These are phyloP conservation scores for Eucommia ulmoides DNA, from an alignment of 257 asterid genomes.

Conservation along the genomic window DNA sequence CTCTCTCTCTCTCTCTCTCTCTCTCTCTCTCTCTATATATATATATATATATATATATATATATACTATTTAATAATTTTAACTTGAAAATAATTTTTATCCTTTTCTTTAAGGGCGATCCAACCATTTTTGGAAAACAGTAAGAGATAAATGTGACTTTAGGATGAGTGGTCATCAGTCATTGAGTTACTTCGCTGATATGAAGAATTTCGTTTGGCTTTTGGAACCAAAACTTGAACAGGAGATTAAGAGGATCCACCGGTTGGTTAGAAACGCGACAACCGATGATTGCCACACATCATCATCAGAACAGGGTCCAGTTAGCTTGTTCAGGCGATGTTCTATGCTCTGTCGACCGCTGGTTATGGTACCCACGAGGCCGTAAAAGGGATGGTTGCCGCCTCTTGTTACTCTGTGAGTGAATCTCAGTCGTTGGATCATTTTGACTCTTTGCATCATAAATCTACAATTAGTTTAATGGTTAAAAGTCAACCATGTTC, in stretches of 20 bases:
- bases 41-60: too few species aligned
- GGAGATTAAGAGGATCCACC: conserved; percentile 40
- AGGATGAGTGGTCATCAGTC: conserved; percentile 33
- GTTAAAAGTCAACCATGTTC: too few species aligned
- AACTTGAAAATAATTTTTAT: not conserved
- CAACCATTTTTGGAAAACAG: conserved; percentile 35
- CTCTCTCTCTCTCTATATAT: too few species aligned
- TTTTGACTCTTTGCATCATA: too few species aligned
- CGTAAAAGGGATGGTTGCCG: conserved; percentile 44
- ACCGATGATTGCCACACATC: conserved; percentile 34
- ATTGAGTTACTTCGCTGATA: conserved; percentile 58
- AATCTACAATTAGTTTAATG: too few species aligned
- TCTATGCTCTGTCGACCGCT: conserved; percentile 53
- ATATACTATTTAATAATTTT: not conserved
- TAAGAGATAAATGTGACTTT: conserved; percentile 18
- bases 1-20: too few species aligned
- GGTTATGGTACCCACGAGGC: conserved; percentile 32
- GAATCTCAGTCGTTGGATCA: not conserved
- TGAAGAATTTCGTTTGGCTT: conserved; percentile 52
- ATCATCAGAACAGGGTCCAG: conserved; percentile 78
- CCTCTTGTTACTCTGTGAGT: conserved; percentile 75
- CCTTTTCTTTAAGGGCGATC: conserved; percentile 32
- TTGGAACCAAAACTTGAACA: conserved; percentile 66
- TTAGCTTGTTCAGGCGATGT: conserved; percentile 59
- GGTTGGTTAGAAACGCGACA: conserved; percentile 45